Conservation (phyloP, 495 filamentous ascomycete species). For the Penicillium robsamsonii region DNA sequence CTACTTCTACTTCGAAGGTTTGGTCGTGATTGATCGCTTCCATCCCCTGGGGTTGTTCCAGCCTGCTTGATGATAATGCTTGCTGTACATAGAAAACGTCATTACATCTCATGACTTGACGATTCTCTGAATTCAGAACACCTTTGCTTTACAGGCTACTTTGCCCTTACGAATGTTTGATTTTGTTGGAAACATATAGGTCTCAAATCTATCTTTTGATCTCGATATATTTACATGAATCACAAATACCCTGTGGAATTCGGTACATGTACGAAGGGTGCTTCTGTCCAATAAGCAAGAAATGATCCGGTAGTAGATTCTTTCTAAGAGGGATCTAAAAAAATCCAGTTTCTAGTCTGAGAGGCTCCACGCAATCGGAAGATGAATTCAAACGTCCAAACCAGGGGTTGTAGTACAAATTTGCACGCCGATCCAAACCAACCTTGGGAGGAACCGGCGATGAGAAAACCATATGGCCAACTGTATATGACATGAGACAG, state of each 20-base stretch:
- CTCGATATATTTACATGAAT: background rate
- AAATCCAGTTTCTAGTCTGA: background rate
- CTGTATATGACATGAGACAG: slow-evolving; percentile 4
- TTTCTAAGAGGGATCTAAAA: slow-evolving; percentile 6
- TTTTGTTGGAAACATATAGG: background rate
- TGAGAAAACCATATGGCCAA: background rate
- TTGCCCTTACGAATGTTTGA: slow-evolving; percentile 6
- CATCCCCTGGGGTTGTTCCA: background rate
- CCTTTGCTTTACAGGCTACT: background rate
- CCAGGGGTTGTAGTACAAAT: slow-evolving; percentile 10
- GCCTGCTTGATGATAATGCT: slow-evolving; percentile 15
- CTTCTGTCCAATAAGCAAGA: background rate
- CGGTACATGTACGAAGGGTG: background rate
- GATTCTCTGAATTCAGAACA: slow-evolving; percentile 7
- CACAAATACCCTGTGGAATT: background rate
- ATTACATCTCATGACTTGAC: slow-evolving; percentile 18
- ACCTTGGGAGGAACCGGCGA: background rate
- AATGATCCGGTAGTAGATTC: background rate
- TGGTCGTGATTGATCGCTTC: slow-evolving; percentile 2
- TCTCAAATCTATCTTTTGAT: background rate
- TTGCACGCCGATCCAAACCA: slow-evolving; percentile 2
- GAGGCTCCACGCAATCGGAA: background rate
- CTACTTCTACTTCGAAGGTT: background rate
- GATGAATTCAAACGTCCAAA: background rate
- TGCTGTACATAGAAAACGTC: slow-evolving; percentile 31